Conservation (phyloP, 805 yeast species). For the Crinitomyces ghanaensis region DNA sequence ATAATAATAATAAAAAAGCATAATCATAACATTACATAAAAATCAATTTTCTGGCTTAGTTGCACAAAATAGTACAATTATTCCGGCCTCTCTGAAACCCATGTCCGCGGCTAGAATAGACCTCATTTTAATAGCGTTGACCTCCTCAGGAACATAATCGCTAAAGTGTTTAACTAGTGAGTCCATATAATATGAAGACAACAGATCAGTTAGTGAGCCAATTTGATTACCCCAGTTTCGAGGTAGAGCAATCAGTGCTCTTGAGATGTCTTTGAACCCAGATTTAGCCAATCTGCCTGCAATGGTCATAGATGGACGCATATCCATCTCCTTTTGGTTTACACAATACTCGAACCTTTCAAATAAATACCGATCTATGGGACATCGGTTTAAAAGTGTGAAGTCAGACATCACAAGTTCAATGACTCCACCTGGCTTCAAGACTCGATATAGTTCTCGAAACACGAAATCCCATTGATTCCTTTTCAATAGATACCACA, state of each 20-base stretch:
- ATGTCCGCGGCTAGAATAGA: constrained; percentile 4
- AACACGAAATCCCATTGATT: constrained; percentile 19
- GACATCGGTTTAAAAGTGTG: constrained; percentile 13
- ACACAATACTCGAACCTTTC: constrained; percentile 11
- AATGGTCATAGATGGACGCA: constrained; percentile 9
- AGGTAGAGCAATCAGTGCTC: constrained; percentile 21
- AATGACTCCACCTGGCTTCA: constrained; percentile 24
- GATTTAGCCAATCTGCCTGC: constrained; percentile 12
- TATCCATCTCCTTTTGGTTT: constrained; percentile 11
- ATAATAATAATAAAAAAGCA: not conserved
- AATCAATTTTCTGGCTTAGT: constrained; percentile 8
- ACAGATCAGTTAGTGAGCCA: constrained; percentile 22
- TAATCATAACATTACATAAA: not conserved
- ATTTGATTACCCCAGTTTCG: constrained; percentile 24
- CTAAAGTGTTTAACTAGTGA: constrained; percentile 27
- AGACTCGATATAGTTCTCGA: constrained; percentile 19
- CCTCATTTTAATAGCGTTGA: constrained; percentile 7
- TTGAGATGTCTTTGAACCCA: constrained; percentile 20
- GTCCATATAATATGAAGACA: constrained; percentile 19
- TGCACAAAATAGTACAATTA: constrained; percentile 10
- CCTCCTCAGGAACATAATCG: constrained; percentile 14
- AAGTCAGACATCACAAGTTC: constrained; percentile 21
- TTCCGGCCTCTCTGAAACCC: constrained; percentile 10
- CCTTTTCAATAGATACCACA: constrained; percentile 21
- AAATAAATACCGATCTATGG: constrained; percentile 11